phyloP scores from a whole-genome alignment of 345 rosid genomes.

The Balakata baccata region DNA sequence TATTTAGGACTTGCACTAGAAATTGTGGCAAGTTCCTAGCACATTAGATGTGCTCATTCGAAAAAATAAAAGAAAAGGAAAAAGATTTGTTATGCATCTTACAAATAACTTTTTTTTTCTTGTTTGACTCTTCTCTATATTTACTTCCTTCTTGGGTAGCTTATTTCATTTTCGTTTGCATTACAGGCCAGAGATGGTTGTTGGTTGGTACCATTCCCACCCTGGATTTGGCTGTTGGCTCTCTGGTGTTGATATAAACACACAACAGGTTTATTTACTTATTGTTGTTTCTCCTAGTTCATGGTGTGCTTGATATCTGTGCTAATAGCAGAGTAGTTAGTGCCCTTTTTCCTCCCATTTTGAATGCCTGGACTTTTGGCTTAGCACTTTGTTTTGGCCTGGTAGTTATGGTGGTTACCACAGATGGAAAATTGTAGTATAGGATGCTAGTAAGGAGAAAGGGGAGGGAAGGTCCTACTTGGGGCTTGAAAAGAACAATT shows the following conservation, averaged over 20 bases:
- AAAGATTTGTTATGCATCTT: no score
- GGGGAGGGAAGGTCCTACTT: neutral
- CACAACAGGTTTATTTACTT: constrained; percentile 66
- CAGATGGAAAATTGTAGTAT: neutral
- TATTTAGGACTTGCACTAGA: neutral
- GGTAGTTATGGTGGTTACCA: neutral
- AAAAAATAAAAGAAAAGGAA: no score
- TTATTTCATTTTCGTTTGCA: constrained; percentile 17
- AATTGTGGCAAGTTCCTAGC: neutral
- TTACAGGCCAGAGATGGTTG: constrained; percentile 97
- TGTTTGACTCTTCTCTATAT: neutral
- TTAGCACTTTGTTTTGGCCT: neutral
- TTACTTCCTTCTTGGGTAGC: neutral
- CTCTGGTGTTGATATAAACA: constrained; percentile 96
- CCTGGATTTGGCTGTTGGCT: constrained; percentile 99
- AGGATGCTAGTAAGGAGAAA: neutral
- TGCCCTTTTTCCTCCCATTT: neutral
- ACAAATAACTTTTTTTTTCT: neutral
- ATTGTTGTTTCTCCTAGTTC: neutral
- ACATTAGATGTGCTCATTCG: neutral
- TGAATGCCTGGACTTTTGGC: neutral
- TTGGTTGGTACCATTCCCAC: constrained; percentile 99
- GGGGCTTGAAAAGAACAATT: neutral
- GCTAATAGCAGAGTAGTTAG: neutral
- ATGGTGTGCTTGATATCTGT: neutral